Evolutionary conservation across 805 yeast genomes (phyloP).

Genomic region (Cyberlindnera mycetangii): DNA sequence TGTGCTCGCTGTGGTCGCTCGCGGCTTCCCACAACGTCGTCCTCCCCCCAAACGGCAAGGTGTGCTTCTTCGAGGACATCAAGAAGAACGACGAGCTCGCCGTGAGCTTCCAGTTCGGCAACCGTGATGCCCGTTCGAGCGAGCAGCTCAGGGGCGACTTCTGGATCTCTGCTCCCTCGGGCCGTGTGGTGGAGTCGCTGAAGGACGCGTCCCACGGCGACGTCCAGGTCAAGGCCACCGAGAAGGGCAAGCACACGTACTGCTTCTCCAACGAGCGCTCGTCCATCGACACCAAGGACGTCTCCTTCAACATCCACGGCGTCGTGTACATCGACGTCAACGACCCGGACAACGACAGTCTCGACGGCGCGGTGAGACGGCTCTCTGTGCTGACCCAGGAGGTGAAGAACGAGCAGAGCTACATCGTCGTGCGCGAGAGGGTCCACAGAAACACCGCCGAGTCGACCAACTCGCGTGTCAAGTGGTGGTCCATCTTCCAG

Average conservation of each 20-base stretch:
- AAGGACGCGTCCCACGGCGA: constrained; percentile 78
- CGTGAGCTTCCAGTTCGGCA: constrained; percentile 89
- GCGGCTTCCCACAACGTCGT: constrained; percentile 73
- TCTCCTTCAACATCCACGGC: constrained; percentile 93
- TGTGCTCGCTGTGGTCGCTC: constrained; percentile 11
- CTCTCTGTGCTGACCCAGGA: constrained; percentile 75
- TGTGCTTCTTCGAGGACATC: constrained; percentile 84
- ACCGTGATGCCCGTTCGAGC: constrained; percentile 70
- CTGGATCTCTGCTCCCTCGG: constrained; percentile 31
- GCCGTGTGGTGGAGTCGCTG: constrained; percentile 48
- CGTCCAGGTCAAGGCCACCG: constrained; percentile 59
- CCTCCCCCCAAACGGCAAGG: constrained; percentile 77
- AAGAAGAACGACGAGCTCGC: constrained; percentile 83
- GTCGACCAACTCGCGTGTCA: constrained; percentile 92
- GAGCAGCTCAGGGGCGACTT: constrained; percentile 71
- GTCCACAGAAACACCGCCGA: constrained; percentile 98
- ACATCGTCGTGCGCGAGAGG: constrained; percentile 93
- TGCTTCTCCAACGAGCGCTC: constrained; percentile 90
- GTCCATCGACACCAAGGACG: constrained; percentile 74
- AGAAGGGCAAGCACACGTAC: constrained; percentile 74
- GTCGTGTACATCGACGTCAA: constrained; percentile 80
- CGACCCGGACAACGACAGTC: constrained; percentile 69
- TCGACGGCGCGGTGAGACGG: constrained; percentile 80
- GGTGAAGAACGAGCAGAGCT: constrained; percentile 86
- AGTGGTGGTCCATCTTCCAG: constrained; percentile 97